Conservation (phyloP, 2,329 filamentous ascomycete genomes). For the Sarocladium kiliense region DNA sequence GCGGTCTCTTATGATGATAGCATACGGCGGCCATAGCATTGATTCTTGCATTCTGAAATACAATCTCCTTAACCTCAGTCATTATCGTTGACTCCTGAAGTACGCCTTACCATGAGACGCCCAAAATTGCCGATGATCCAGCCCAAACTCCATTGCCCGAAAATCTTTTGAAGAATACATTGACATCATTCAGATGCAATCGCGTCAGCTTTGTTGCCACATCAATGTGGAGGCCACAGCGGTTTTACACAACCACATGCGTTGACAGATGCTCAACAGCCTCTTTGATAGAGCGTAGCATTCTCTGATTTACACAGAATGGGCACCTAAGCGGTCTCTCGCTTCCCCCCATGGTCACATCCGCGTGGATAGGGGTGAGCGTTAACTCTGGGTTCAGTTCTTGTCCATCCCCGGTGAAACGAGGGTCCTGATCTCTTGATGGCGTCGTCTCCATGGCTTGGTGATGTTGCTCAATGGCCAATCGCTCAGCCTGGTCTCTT, state of each 20-base stretch:
- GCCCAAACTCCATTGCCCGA: not conserved
- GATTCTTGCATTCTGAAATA: not conserved
- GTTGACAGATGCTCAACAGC: conserved; percentile 59
- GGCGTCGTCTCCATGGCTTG: conserved; percentile 28
- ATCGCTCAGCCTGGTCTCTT: conserved; percentile 42
- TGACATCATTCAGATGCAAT: too few relatives aligned
- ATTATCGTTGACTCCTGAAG: too few relatives aligned
- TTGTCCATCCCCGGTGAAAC: conserved; percentile 29
- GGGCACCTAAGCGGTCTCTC: conserved; percentile 52
- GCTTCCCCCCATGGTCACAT: conserved; percentile 37
- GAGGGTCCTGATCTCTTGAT: conserved; percentile 22
- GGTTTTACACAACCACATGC: conserved; percentile 48
- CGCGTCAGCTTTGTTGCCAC: too few relatives aligned
- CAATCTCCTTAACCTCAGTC: not conserved
- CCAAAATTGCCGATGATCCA: too few relatives aligned
- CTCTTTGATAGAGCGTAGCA: conserved; percentile 56
- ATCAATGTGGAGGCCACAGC: too few relatives aligned
- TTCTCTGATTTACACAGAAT: conserved; percentile 57
- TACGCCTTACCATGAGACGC: too few relatives aligned
- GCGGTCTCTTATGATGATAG: conserved; percentile 29
- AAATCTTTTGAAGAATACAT: too few relatives aligned
- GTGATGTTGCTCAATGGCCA: conserved; percentile 10
- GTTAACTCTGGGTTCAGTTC: conserved; percentile 38
- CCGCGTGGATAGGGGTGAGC: conserved; percentile 50
- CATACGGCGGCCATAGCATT: conserved; percentile 4